Conservation (phyloP, 768 basidiomycete genomes). For the Clavaria fumosa region DNA sequence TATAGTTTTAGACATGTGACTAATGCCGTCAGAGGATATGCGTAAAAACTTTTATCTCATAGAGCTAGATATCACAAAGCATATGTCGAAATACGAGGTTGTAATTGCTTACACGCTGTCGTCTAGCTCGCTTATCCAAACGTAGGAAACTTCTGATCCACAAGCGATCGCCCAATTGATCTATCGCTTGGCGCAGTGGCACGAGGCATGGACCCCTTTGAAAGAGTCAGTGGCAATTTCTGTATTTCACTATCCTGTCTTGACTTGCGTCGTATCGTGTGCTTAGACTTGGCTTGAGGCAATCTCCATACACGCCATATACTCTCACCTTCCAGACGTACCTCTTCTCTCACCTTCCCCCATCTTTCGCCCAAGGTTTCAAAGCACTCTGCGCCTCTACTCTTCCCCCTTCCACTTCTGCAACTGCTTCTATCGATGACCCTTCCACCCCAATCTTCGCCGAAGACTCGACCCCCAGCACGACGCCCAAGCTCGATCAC, state of each 20-base stretch:
- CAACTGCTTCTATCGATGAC: too few species aligned
- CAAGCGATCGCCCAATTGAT: conserved; percentile 39
- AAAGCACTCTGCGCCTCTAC: conserved; percentile 50
- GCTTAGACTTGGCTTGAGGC: conserved; percentile 46
- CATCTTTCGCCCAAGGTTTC: conserved; percentile 51
- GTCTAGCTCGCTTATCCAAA: not conserved
- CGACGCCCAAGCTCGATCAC: conserved; percentile 12
- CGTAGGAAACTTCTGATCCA: conserved; percentile 35
- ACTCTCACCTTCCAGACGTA: conserved; percentile 59
- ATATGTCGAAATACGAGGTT: conserved; percentile 53
- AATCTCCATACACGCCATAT: conserved; percentile 43
- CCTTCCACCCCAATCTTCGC: too few species aligned
- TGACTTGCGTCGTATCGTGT: conserved; percentile 2
- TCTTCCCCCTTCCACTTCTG: conserved; percentile 24
- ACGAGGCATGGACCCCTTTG: conserved; percentile 56
- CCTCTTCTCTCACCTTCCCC: conserved; percentile 56
- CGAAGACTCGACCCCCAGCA: conserved; percentile 7
- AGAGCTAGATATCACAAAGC: conserved; percentile 38
- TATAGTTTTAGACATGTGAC: not conserved
- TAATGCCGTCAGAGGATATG: conserved; percentile 37
- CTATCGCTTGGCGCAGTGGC: conserved; percentile 53
- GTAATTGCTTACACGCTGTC: not conserved
- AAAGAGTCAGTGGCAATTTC: conserved; percentile 32
- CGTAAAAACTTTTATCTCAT: conserved; percentile 44
- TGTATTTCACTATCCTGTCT: conserved; percentile 1